Evolutionary conservation across 1,284 basidiomycete genomes (phyloP), one percentile per base, ranked within the genome.

Genomic region (Apiotrichum akiyoshidainum): DNA sequence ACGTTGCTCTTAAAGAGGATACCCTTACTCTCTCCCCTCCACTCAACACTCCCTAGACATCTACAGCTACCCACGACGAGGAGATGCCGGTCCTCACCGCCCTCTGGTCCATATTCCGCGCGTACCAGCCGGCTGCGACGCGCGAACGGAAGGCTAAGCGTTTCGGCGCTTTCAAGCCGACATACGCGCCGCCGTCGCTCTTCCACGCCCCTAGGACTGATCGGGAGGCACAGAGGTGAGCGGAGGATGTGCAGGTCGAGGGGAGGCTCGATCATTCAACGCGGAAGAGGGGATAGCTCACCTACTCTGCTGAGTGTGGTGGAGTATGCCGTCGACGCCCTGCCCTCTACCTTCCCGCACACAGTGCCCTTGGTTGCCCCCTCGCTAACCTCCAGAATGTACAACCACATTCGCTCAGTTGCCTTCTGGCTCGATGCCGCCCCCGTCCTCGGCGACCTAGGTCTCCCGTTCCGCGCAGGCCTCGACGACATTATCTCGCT

Each of bases 401-500:
- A 78, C 65, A 77, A 78, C 60, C 75, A 77, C 45, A 46, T 33
- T 22, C 45, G 45, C 45, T 21, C 45, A n/a, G 8, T 17, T 7
- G 33, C 46, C 11, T 22, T 35, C 17, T 39, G 40, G 21, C 41
- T 50, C 48, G 78, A 79, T 61, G 76, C 76, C 9, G 66, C 75
- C n/a, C 78, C 78, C 5, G 52, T 74, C 0, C 65, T 78, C 13
- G 60, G 75, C 12, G 76, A 79, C 55, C 65, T 78, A 5, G 77
- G 77, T 0, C 60, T 79, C 16, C 78, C 78, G 2, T 78, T 79
- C 68, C 65, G 73, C 54, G 76, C 74, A 13, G 78, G 78, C 55
- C 61, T 78, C 8, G 77, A 78, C 64, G 78, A 79, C 56, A 65
- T 79, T 50, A 75, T 79, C 63, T 74, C 72, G 9, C 70, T 79